phyloP scores from a whole-genome alignment of 352 stramenopile genomes.

The Phytopythium sindhum region DNA sequence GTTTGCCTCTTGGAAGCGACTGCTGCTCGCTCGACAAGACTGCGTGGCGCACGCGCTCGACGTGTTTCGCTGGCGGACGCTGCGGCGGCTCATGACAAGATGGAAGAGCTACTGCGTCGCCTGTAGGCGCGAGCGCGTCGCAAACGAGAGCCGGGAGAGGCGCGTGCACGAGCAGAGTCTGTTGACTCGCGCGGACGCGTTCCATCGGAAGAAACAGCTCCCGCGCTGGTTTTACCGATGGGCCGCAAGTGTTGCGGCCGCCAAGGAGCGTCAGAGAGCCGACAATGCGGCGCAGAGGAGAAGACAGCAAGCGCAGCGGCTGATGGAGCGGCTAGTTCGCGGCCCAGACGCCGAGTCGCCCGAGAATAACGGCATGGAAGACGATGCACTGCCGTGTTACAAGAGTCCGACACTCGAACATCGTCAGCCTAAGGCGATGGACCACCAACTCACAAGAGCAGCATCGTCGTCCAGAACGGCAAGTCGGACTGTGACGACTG shows the following conservation, averaged over 20 bases:
- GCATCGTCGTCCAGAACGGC: background rate
- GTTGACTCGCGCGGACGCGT: constrained; percentile 18
- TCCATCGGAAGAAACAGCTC: constrained; percentile 33
- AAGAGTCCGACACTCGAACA: background rate
- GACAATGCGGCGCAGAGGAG: constrained; percentile 22
- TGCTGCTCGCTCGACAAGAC: background rate
- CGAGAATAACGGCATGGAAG: background rate
- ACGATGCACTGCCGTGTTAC: background rate
- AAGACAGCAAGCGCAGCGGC: constrained; percentile 28
- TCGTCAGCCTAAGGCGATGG: background rate
- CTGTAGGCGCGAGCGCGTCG: background rate
- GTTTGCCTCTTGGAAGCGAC: constrained; percentile 6
- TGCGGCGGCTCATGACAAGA: constrained; percentile 13
- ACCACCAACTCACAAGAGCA: background rate
- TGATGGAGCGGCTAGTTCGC: constrained; percentile 39
- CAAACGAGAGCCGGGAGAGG: constrained; percentile 10
- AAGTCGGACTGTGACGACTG: background rate
- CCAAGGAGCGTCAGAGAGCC: constrained; percentile 25
- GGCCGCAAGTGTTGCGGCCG: constrained; percentile 16
- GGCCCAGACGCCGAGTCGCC: constrained; percentile 3
- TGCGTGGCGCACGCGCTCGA: background rate
- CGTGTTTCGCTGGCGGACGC: constrained; percentile 20
- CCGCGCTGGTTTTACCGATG: constrained; percentile 54
- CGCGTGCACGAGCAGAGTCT: constrained; percentile 21
- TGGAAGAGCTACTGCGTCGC: constrained; percentile 16